Evolutionary conservation across 805 yeast species (phyloP), one percentile per base, ranked within the genome.

Genomic region (Metschnikowia noctiluminum): DNA sequence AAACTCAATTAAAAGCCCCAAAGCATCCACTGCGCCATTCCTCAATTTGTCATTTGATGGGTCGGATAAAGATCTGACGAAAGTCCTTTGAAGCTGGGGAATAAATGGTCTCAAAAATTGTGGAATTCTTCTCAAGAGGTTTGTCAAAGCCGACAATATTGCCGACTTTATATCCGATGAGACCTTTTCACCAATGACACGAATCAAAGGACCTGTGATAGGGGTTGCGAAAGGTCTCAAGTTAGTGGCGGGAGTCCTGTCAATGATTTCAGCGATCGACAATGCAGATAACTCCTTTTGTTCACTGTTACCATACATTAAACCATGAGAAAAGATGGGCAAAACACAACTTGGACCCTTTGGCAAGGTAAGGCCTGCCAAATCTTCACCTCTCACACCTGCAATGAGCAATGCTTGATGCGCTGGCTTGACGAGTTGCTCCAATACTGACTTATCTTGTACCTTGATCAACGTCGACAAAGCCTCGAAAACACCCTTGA

Each of bases 31-130:
- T 12, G 99, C 96, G 53, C 96, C 80, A 7, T 81, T 67, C 56
- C 98, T 79, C 60, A 94, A 73, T 8, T 78, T 68, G 43, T 86
- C 95, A 59, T 84, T 87, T 2, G 79, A 61, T 1, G 87, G 74
- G 69, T 94, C 99, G 44, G 89, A 79, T 56, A 94, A 74, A 2
- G 96, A 87, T 64, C 95, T 87, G 38, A 92, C 96, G 71, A 94
- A 94, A 1, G 99, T 94, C 64, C 99, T 81, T 71, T 94, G 99
- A 57, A 94, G 77, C 72, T 94, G 99, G 8, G 99, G 99, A 68
- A 94, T 82, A 66, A 94, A 94, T 13, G 99, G 99, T 62, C 92
- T 81, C 66, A 94, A 77, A 65, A 89, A 88, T 62, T 86, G 89
- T 2, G 99, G 97, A 58, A 92, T 87, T 73, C 89, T 87, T 26